Evolutionary conservation across 208 protist species (phyloP), one percentile per base, ranked within the genome.

Genomic region (Strigomonas culicis): DNA sequence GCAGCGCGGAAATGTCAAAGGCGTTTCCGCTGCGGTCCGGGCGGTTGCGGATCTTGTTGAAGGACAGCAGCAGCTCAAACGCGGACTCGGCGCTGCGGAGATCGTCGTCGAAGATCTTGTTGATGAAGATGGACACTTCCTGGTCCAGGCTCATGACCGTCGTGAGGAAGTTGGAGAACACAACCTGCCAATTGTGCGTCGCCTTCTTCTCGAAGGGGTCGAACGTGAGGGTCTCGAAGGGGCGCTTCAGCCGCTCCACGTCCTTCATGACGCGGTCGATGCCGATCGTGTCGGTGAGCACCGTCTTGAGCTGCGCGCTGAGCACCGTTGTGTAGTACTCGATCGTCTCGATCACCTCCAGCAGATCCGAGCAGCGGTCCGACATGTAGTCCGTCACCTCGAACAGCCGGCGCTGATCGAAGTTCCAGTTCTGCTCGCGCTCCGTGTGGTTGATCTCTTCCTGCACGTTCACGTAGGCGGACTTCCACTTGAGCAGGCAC

Each of bases 331-430:
- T 92, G 84, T 99, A 99, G 77, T 98, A 95, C 57, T 98, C 85
- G 17, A 99, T 77, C 22, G 96, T 97, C 47, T 97, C 77, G 50
- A 97, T 87, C 7, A 99, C 86, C 60, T 98, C 80, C 28, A 94
- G 70, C 49, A 99, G 80, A 59, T 99, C 96, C 1, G 82, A 90
- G 83, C 98, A 99, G 47, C 92, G 80, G 50, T 94, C 88, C 1
- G 84, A 92, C 95, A 99, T 99, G 92, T 99, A 99, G 75, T 98
- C 90, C 8, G 98, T 99, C 15, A 89, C 84, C 44, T 98, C 97
- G 72, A 99, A 99, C 21, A 99, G 80, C 17, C 87, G 82, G 49
- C 93, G 93, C 66, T 92, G 86, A 70, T 99, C 98, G 79, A 99
- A 99, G 63, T 98, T 98, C 98, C 98, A 99, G 41, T 98, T 94